These are phyloP conservation scores for Candida multigemmis DNA, from an alignment of 805 yeast genomes.

Conservation along the genomic window DNA sequence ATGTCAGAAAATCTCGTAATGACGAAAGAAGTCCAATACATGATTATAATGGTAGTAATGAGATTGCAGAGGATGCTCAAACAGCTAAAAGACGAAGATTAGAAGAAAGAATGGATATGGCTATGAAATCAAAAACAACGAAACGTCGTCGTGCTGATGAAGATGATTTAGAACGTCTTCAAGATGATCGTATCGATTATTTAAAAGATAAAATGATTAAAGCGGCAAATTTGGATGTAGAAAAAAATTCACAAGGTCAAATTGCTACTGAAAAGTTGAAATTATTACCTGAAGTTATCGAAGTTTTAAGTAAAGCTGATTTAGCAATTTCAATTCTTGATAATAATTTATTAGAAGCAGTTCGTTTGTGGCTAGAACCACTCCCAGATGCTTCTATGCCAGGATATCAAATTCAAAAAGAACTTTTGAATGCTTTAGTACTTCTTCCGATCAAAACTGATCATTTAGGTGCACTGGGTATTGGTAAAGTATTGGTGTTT, in stretches of 20 bases:
- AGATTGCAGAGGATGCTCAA: slow-evolving; percentile 18
- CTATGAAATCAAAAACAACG: slow-evolving; percentile 55
- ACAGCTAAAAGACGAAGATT: slow-evolving; percentile 57
- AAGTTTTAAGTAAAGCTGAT: slow-evolving; percentile 68
- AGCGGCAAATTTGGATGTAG: slow-evolving; percentile 71
- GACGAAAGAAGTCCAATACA: slow-evolving; percentile 4
- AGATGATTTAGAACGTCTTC: slow-evolving; percentile 90
- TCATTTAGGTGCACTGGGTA: slow-evolving; percentile 88
- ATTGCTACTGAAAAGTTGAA: slow-evolving; percentile 74
- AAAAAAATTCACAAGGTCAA: slow-evolving; percentile 46
- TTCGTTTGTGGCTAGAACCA: slow-evolving; percentile 96
- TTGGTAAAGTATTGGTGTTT: slow-evolving; percentile 89
- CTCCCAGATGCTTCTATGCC: slow-evolving; percentile 97
- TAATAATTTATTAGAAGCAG: slow-evolving; percentile 86
- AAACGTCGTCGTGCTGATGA: slow-evolving; percentile 70
- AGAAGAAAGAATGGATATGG: slow-evolving; percentile 73
- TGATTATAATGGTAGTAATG: background rate
- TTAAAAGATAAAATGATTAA: slow-evolving; percentile 85
- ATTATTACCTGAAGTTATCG: slow-evolving; percentile 70
- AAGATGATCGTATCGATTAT: slow-evolving; percentile 79
- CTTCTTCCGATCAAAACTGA: slow-evolving; percentile 90
- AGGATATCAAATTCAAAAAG: slow-evolving; percentile 92
- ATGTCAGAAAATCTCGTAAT: slow-evolving; percentile 11
- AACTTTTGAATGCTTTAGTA: slow-evolving; percentile 63
- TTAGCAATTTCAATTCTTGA: slow-evolving; percentile 89